These are phyloP conservation scores for Psilocybe tampanensis DNA, from an alignment of 768 basidiomycete genomes.

Conservation along the genomic window DNA sequence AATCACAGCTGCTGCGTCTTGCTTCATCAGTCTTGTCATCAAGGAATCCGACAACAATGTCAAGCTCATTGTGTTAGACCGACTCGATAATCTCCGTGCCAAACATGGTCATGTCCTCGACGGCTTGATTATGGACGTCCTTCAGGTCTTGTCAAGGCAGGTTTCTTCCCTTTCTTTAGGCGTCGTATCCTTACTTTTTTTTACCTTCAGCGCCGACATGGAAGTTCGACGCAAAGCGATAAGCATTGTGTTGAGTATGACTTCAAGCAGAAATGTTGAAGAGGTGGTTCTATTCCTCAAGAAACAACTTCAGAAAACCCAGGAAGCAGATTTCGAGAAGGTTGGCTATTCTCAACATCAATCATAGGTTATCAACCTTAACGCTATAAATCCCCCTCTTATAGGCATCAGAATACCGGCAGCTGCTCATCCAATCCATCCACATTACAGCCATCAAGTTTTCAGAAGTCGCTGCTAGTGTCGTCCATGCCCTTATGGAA, in stretches of 20 bases:
- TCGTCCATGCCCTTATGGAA: constrained; percentile 92
- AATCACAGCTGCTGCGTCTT: constrained; percentile 78
- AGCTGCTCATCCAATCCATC: constrained; percentile 95
- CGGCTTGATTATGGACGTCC: constrained; percentile 91
- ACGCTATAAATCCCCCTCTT: neutral
- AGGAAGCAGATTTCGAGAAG: constrained; percentile 93
- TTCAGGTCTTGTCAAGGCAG: constrained; percentile 86
- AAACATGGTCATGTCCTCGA: constrained; percentile 91
- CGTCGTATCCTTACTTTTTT: neutral
- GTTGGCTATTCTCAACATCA: constrained; percentile 36
- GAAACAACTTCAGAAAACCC: constrained; percentile 94
- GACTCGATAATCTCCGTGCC: constrained; percentile 78
- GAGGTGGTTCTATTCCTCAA: constrained; percentile 96
- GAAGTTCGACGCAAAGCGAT: constrained; percentile 95
- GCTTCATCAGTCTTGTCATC: constrained; percentile 84
- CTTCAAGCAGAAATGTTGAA: constrained; percentile 92
- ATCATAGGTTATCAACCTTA: neutral
- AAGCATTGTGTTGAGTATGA: constrained; percentile 88
- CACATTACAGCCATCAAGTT: constrained; percentile 96
- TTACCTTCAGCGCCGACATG: constrained; percentile 77
- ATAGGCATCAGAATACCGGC: constrained; percentile 91
- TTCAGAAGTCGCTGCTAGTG: constrained; percentile 94
- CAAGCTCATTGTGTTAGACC: constrained; percentile 94
- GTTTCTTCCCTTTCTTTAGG: neutral
- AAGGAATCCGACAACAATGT: constrained; percentile 99